Evolutionary conservation across 495 filamentous ascomycete species (phyloP).

Genomic region (Penicillium verhagenii): DNA sequence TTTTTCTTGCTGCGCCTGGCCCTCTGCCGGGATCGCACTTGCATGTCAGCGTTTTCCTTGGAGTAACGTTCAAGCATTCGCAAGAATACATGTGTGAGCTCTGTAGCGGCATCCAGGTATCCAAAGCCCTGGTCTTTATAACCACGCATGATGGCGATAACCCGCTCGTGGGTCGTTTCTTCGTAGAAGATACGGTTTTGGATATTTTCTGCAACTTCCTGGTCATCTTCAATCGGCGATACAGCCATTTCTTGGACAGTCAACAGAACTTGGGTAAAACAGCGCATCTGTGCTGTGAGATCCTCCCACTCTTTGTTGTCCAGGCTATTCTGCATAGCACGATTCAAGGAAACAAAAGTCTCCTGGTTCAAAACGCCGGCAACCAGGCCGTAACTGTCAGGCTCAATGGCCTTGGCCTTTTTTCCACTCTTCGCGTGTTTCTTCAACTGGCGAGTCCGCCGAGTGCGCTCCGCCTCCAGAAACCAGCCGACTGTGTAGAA

Average conservation of each 20-base stretch:
- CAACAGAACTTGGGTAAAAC: conserved; percentile 74
- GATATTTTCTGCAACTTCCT: conserved; percentile 98
- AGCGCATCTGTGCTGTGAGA: conserved; percentile 84
- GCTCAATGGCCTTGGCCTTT: conserved; percentile 49
- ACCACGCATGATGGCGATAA: conserved; percentile 71
- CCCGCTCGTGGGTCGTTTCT: conserved; percentile 84
- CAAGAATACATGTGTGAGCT: conserved; percentile 86
- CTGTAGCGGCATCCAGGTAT: conserved; percentile 89
- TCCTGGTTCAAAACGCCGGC: conserved; percentile 90
- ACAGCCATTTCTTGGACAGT: conserved; percentile 93
- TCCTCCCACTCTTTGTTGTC: conserved; percentile 86
- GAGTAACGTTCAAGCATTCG: conserved; percentile 91
- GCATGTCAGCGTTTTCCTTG: conserved; percentile 90
- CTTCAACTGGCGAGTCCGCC: conserved; percentile 58
- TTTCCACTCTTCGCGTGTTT: conserved; percentile 36
- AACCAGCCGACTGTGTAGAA: conserved; percentile 97
- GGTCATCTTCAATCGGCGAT: conserved; percentile 83
- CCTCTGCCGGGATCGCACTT: conserved; percentile 76
- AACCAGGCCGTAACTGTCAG: conserved; percentile 79
- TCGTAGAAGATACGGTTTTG: conserved; percentile 97
- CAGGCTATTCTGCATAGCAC: conserved; percentile 72
- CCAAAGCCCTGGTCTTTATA: conserved; percentile 95
- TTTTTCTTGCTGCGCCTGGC: conserved; percentile 69
- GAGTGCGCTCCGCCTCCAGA: conserved; percentile 78
- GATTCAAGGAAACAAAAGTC: conserved; percentile 83